These are phyloP conservation scores for Trypanosoma avium DNA, from an alignment of 208 protist species.

Conservation along the genomic window DNA sequence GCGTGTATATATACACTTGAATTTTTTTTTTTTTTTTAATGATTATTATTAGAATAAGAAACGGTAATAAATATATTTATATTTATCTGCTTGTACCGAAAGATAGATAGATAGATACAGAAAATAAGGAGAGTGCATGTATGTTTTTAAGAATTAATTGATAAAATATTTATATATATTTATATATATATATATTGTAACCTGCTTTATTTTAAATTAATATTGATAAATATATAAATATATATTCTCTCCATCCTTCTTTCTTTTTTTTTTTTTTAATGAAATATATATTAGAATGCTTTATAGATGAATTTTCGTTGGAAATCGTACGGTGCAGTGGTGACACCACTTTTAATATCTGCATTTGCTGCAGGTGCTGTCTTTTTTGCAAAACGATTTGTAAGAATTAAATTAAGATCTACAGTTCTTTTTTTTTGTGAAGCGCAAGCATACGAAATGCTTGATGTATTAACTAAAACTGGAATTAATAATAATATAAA, in stretches of 20 bases:
- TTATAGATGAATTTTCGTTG: not conserved
- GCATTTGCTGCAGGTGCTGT: conserved; percentile 12
- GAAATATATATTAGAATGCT: not conserved
- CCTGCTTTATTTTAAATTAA: too few species aligned
- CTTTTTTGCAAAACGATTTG: conserved; percentile 4
- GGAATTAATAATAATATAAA: not conserved
- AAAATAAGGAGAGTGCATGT: too few species aligned
- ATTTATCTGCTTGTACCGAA: too few species aligned
- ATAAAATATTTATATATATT: too few species aligned
- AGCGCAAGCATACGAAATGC: conserved; percentile 18
- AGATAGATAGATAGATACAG: too few species aligned
- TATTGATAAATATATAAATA: not conserved
- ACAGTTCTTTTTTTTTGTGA: conserved; percentile 19
- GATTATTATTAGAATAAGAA: not conserved
- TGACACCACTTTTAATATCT: conserved; percentile 21
- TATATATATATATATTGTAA: too few species aligned
- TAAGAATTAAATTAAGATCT: conserved; percentile 6
- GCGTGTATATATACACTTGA: not conserved
- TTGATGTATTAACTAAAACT: conserved; percentile 8
- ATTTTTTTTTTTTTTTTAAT: not conserved
- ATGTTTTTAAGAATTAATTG: too few species aligned
- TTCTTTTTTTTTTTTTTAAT: not conserved
- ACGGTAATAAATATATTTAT: too few species aligned
- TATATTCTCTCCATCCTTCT: not conserved
- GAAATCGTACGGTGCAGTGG: not conserved